These are phyloP conservation scores for Aegilops speltoides DNA, from an alignment of 176 grass and related monocot genomes.

Conservation along the genomic window DNA sequence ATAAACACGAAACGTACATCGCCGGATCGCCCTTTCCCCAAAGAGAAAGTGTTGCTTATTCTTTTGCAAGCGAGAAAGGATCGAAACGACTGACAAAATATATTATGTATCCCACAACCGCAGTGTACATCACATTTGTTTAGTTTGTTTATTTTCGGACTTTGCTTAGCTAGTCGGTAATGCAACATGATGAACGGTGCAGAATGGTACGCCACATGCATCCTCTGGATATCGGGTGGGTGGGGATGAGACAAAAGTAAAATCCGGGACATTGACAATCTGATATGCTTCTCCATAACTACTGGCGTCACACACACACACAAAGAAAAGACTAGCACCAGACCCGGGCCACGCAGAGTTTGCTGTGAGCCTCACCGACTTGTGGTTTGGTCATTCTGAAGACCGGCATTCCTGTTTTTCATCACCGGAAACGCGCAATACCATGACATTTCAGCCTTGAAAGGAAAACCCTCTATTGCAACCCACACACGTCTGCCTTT, in stretches of 20 bases:
- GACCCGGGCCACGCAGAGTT: not conserved
- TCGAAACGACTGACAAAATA: too few species aligned
- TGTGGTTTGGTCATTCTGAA: not conserved
- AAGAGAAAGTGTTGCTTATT: not conserved
- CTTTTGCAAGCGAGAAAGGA: not conserved
- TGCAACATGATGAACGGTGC: not conserved
- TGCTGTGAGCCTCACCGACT: not conserved
- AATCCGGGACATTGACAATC: not conserved
- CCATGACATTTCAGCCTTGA: too few species aligned
- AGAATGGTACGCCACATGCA: not conserved
- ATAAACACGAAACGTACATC: not conserved
- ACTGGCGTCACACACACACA: not conserved
- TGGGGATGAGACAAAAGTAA: constrained; percentile 9
- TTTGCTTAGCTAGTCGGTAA: constrained; percentile 19
- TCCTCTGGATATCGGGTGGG: constrained; percentile 24
- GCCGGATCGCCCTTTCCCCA: not conserved
- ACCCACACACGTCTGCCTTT: constrained; percentile 17
- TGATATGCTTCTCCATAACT: not conserved
- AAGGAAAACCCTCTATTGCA: not conserved
- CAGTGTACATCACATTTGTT: too few species aligned
- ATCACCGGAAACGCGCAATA: too few species aligned
- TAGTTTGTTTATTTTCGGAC: not conserved
- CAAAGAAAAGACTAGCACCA: not conserved
- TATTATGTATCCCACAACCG: too few species aligned
- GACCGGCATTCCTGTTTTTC: too few species aligned